Evolutionary conservation across 306 rosid species (phyloP), one percentile per base, ranked within the genome.

Genomic region (Glycine soja): DNA sequence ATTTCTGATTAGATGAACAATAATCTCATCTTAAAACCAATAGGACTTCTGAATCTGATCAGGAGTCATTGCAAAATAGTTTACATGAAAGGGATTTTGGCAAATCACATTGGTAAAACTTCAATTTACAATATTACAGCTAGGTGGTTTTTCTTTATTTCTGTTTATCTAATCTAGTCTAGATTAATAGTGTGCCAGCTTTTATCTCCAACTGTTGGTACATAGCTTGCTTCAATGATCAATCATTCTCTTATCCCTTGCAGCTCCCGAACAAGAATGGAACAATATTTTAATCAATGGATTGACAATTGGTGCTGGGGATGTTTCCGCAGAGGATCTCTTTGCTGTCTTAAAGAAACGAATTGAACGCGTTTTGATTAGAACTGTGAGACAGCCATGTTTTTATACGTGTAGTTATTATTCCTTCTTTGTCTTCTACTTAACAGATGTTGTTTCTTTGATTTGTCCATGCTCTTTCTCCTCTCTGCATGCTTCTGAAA

Each of bases 251-350:
- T 61, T 47, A 53, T 77, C 42, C 72, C 74, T 82, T 82, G 86
- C 92, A 93, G 97, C 97, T 80, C 94, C 95, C 15, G 97, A 95
- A 83, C 92, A 93, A 86, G 88, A 88, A 80, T 95, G 97, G 97
- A 95, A 89, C 90, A 87, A 68, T 86, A 82, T 91, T 66, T 86
- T 95, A 85, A 78, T 92, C 57, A 82, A 89, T 3, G 99, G 99
- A 82, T 63, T 95, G 82, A 90, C 92, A 24, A 61, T 93, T 65
- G 95, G 97, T 53, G 85, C 86, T 46, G 97, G 97, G 72, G 90
- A 90, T 42, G 74, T 90, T 83, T 84, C 90, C 10, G 95, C 93
- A 0, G 90, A 89, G 47, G 99, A 91, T 73, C 83, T 95, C 72
- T 70, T 74, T 54, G 86, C 89, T 18, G 95, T 88, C 68, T n/a